Percentiles rank a stretch among this genome's conserved stretches.
Conservation (phyloP, 2,329 filamentous ascomycete genomes). For the Neonectria coccinea region DNA sequence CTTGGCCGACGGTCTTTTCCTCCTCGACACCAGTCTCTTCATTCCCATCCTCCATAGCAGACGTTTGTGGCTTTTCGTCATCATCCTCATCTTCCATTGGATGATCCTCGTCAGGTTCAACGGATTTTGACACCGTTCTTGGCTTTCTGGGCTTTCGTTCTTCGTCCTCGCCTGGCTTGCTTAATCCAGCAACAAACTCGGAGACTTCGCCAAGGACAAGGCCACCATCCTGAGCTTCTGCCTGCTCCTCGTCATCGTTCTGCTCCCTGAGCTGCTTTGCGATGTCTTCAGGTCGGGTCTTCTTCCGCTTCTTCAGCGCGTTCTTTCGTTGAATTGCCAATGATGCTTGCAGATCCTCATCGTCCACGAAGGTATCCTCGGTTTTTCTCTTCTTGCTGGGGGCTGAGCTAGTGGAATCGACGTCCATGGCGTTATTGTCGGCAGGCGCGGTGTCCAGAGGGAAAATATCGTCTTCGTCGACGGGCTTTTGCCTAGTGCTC, state of each 20-base stretch:
- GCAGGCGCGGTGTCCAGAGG: constrained; percentile 53
- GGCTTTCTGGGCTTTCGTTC: constrained; percentile 64
- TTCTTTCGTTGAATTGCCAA: constrained; percentile 84
- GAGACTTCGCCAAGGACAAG: constrained; percentile 96
- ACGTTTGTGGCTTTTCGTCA: constrained; percentile 47
- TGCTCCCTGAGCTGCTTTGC: constrained; percentile 81
- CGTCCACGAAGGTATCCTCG: constrained; percentile 81
- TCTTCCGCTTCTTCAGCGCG: constrained; percentile 93
- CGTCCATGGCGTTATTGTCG: constrained; percentile 74
- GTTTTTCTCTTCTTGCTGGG: constrained; percentile 71
- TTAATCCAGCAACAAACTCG: constrained; percentile 90
- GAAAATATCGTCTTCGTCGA: constrained; percentile 73
- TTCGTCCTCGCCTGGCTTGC: constrained; percentile 71
- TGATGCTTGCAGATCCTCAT: constrained; percentile 90
- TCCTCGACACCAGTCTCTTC: constrained; percentile 80
- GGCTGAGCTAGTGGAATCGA: constrained; percentile 69
- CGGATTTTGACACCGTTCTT: constrained; percentile 50
- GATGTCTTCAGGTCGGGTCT: constrained; percentile 85
- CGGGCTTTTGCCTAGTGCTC: constrained; percentile 75
- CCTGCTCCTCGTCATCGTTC: constrained; percentile 62
- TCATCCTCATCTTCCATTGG: constrained; percentile 60
- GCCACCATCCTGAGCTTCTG: constrained; percentile 61
- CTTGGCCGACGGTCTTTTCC: constrained; percentile 82
- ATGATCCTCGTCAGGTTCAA: constrained; percentile 55
- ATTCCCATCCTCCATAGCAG: constrained; percentile 50